Evolutionary conservation across 2,329 filamentous ascomycete species (phyloP), one percentile per base, ranked within the genome.

Genomic region (Hirsutella rhossiliensis): DNA sequence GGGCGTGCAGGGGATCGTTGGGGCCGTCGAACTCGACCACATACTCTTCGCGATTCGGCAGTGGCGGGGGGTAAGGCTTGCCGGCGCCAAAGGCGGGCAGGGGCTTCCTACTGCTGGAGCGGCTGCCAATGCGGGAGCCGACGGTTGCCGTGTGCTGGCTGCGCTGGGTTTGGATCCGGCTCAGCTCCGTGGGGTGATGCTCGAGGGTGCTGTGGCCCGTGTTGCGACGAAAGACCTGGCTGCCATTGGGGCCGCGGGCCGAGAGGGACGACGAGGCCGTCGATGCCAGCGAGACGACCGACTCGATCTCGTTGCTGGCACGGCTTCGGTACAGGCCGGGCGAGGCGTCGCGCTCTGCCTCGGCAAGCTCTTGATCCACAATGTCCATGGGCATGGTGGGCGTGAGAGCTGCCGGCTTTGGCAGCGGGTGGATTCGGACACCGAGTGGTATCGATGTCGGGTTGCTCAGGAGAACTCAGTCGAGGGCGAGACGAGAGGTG

Each of bases 1-100:
- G 84, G 1, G 87, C 83, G 62, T 94, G 87, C 47, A 89, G 57
- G 3, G 87, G 87, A 55, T 95, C 88, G 50, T 88, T 73, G 1
- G 79, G 82, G 0, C 87, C 88, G 52, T 89, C 82, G 56, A 94
- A 95, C 61, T 87, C 84, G 38, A 89, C 84, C 0, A 88, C 83
- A 56, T 89, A 90, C 50, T 85, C 78, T 54, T 89, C 84, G 52
- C 74, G 71, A 13, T 80, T 76, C 2, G 84, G 83, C 37, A 89
- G 59, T 0, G 67, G 69, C 4, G 84, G 84, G 3, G 85, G 85
- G 54, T 78, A 87, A 1, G 79, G 71, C 63, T 87, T 89, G n/a
- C 81, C 83, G 44, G 70, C 78, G 31, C 84, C 84, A 59, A 88
- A 86, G 7, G 66, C 62, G 1, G 84, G 84, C 45, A 88, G 57